A percentile compares a stretch with the other conserved stretches of the same genome.
Conservation (phyloP, 1,139 yeast genomes). For the Scheffersomyces quercinus region DNA sequence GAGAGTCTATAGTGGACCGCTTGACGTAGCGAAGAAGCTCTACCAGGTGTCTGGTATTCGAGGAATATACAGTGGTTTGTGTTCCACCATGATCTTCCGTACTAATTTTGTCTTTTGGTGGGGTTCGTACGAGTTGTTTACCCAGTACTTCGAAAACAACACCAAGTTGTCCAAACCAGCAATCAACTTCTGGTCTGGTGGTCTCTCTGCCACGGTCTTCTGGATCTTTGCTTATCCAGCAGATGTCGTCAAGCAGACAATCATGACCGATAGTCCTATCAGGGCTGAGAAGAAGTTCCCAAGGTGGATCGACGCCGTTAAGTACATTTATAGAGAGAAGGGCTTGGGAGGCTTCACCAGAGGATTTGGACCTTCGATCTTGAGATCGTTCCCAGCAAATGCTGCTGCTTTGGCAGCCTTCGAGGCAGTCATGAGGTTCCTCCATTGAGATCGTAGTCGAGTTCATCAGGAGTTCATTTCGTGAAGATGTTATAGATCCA, state of each 20-base stretch:
- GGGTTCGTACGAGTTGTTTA: constrained; percentile 86
- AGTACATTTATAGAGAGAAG: constrained; percentile 58
- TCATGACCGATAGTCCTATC: constrained; percentile 76
- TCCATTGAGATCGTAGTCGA: constrained; percentile 28
- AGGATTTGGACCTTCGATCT: constrained; percentile 77
- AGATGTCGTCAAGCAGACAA: constrained; percentile 85
- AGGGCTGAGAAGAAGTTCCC: constrained; percentile 63
- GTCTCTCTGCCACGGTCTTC: constrained; percentile 79
- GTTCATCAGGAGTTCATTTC: too few species aligned
- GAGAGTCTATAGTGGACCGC: constrained; percentile 73
- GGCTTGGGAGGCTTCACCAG: constrained; percentile 70
- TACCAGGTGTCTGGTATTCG: constrained; percentile 62
- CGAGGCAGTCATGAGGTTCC: constrained; percentile 73
- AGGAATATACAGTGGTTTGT: constrained; percentile 75
- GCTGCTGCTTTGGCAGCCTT: constrained; percentile 93
- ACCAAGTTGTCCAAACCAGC: constrained; percentile 67
- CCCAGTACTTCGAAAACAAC: constrained; percentile 63
- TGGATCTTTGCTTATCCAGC: constrained; percentile 92
- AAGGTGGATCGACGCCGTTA: constrained; percentile 73
- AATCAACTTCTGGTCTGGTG: constrained; percentile 90
- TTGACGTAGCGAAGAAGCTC: constrained; percentile 63
- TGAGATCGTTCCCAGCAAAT: constrained; percentile 82
- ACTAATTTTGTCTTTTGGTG: constrained; percentile 90
- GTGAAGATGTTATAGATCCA: too few species aligned
- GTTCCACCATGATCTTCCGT: constrained; percentile 86